phyloP scores from a whole-genome alignment of 768 basidiomycete genomes.

The Xanthoconium purpureum region DNA sequence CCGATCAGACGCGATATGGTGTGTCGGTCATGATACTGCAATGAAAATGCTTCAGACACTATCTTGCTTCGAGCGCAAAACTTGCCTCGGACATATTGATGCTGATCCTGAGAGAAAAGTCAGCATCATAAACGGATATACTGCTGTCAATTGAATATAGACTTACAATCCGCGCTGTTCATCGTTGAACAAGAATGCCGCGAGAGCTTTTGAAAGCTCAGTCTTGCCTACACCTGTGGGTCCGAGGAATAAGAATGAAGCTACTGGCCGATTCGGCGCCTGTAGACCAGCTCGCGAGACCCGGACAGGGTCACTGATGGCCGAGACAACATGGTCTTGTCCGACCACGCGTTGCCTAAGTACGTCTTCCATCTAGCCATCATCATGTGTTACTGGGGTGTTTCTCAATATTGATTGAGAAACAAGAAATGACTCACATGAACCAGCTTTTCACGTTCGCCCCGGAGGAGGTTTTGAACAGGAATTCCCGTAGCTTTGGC shows the following conservation, averaged over 20 bases:
- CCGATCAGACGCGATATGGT: constrained; percentile 90
- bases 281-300: constrained; percentile 90
- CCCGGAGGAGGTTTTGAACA: constrained; percentile 82
- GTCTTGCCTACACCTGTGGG: constrained; percentile 89
- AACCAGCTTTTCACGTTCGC: constrained; percentile 85
- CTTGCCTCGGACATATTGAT: constrained; percentile 89
- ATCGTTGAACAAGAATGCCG: no score
- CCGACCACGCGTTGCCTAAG: constrained; percentile 78
- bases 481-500: constrained; percentile 90
- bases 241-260: constrained; percentile 89
- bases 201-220: no score
- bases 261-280: constrained; percentile 84
- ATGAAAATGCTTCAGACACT: neutral
- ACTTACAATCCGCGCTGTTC: constrained; percentile 80
- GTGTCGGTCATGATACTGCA: constrained; percentile 86
- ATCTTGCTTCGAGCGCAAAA: neutral
- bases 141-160: neutral
- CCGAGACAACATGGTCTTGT: constrained; percentile 82
- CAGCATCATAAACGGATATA: neutral
- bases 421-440: constrained; percentile 58
- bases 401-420: neutral
- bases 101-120: constrained; percentile 55
- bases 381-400: neutral
- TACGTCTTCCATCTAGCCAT: constrained; percentile 77
- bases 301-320: constrained; percentile 87